phyloP scores from a whole-genome alignment of 768 basidiomycete genomes.

The Coprinopsis sp. region DNA sequence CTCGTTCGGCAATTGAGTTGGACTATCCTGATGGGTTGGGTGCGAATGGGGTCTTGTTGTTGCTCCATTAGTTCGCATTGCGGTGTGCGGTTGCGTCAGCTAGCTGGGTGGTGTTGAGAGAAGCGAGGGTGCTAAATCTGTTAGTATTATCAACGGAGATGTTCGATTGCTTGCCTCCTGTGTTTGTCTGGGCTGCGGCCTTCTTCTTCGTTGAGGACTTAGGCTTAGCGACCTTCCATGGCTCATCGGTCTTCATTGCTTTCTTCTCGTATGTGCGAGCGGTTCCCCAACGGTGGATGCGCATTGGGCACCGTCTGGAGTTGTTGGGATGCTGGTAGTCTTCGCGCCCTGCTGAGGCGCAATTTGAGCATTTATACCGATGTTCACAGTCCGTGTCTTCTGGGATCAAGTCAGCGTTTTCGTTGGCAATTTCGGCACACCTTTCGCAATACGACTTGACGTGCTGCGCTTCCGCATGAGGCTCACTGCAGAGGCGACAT shows the following conservation, averaged over 20 bases:
- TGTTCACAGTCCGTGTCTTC: not conserved
- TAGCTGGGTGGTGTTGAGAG: conserved; percentile 3
- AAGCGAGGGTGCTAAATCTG: not conserved
- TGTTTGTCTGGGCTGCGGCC: too few relatives aligned
- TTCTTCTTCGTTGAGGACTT: not conserved
- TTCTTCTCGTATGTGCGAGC: conserved; percentile 9
- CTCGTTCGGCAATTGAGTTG: conserved; percentile 18
- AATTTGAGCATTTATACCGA: conserved; percentile 4
- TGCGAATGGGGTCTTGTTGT: not conserved
- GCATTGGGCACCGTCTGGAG: conserved; percentile 8
- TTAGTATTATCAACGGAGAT: not conserved
- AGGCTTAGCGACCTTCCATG: conserved; percentile 6
- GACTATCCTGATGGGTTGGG: conserved; percentile 2
- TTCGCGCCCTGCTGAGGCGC: not conserved
- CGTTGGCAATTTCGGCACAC: too few relatives aligned
- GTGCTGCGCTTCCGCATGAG: too few relatives aligned
- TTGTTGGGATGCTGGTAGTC: conserved; percentile 9
- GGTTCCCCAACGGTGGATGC: conserved; percentile 11
- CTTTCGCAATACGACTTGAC: too few relatives aligned
- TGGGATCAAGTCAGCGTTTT: too few relatives aligned
- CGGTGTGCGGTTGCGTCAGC: not conserved
- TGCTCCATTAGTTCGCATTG: conserved; percentile 7
- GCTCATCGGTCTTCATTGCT: conserved; percentile 7
- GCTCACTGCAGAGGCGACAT: too few relatives aligned
- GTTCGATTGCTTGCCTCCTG: too few relatives aligned